These are phyloP conservation scores for Singerocomus inundabilis DNA, from an alignment of 1,284 basidiomycete species.

Conservation along the genomic window DNA sequence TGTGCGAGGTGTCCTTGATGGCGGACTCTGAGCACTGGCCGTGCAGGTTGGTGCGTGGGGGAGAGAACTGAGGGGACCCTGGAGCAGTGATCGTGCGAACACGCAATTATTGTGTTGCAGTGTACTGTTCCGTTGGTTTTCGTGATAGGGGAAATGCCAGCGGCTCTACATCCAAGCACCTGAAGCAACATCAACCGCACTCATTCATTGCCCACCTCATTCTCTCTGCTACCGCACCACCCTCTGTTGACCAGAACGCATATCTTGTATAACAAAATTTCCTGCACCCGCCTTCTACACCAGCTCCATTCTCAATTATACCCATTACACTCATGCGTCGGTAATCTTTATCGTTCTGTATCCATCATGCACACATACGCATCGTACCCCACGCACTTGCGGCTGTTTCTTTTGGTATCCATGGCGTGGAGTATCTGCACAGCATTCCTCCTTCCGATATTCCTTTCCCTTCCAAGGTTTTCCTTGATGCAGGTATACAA, in stretches of 20 bases:
- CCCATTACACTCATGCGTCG: constrained; percentile 30
- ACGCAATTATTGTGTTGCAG: constrained; percentile 31
- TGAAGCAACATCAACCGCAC: constrained; percentile 2
- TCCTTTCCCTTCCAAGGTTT: constrained; percentile 11
- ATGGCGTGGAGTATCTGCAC: constrained; percentile 17
- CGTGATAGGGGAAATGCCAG: constrained; percentile 33
- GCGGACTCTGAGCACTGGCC: constrained; percentile 54
- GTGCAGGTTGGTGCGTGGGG: constrained; percentile 20
- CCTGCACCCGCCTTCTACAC: constrained; percentile 9
- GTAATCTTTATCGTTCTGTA: constrained; percentile 37
- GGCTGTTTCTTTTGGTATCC: constrained; percentile 21
- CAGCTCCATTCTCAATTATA: constrained; percentile 22
- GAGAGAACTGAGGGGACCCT: constrained; percentile 17
- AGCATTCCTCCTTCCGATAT: constrained; percentile 11
- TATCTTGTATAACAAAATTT: constrained; percentile 26
- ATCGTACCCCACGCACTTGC: constrained; percentile 26
- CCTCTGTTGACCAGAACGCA: constrained; percentile 14
- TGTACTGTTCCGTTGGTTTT: constrained; percentile 31
- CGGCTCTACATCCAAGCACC: constrained; percentile 21
- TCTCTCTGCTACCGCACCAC: constrained; percentile 7
- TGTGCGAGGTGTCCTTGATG: constrained; percentile 89
- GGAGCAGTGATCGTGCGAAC: constrained; percentile 21
- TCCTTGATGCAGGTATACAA: constrained; percentile 25
- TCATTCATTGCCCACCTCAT: not conserved
- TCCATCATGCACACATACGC: constrained; percentile 34